These are phyloP conservation scores for Penicillium roqueforti DNA, from an alignment of 495 filamentous ascomycete genomes.

Conservation along the genomic window DNA sequence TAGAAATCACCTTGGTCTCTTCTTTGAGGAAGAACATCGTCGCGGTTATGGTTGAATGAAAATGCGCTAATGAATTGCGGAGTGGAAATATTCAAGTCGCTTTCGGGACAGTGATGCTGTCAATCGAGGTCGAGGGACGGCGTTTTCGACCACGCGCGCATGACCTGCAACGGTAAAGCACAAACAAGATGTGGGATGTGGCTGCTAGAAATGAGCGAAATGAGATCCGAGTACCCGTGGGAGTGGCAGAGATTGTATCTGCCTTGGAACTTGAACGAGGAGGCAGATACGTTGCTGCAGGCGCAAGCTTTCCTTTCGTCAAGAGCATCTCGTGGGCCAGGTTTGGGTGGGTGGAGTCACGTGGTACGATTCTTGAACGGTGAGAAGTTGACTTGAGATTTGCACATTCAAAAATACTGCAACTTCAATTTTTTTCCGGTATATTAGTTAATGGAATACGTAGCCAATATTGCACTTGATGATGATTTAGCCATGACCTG, in stretches of 20 bases:
- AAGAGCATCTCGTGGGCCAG: conserved; percentile 10
- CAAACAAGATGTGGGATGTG: not conserved
- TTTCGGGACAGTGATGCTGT: conserved; percentile 3
- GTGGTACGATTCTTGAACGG: not conserved
- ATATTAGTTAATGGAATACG: not conserved
- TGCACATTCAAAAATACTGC: not conserved
- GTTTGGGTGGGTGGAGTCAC: conserved; percentile 7
- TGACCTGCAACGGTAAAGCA: conserved; percentile 15
- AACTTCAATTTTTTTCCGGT: not conserved
- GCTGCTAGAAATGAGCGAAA: conserved; percentile 6
- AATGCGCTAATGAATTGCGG: not conserved
- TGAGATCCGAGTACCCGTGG: not conserved
- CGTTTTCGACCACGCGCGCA: conserved; percentile 16
- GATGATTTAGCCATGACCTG: not conserved
- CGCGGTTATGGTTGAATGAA: conserved; percentile 5
- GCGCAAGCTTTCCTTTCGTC: conserved; percentile 12
- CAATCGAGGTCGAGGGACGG: conserved; percentile 15
- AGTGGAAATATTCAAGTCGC: not conserved
- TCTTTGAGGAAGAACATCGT: conserved; percentile 96
- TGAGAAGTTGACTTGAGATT: not conserved
- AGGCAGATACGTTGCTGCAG: conserved; percentile 16
- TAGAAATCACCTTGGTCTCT: conserved; percentile 83
- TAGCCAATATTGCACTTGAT: too few species aligned
- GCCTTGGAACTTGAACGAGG: conserved; percentile 5
- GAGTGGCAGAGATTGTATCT: conserved; percentile 14